These are phyloP conservation scores for Scenedesmus sp. DNA, from an alignment of 163 green algal genomes.

Conservation along the genomic window DNA sequence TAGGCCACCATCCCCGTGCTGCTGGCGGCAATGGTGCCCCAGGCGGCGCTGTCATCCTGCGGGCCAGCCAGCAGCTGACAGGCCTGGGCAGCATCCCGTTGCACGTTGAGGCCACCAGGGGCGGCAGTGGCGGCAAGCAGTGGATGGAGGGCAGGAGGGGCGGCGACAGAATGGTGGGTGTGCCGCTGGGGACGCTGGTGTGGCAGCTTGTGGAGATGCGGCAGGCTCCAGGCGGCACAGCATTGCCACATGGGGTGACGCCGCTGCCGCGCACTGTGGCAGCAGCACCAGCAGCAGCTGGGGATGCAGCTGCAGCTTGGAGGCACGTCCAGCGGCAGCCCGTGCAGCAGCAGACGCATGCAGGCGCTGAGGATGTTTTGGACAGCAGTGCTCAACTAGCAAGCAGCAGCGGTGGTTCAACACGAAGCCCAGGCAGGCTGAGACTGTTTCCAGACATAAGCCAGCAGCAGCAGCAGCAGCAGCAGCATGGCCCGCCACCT, in stretches of 20 bases:
- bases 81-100: slow-evolving; percentile 39
- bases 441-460: neutral
- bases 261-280: neutral
- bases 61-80: slow-evolving; percentile 21
- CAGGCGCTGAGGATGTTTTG: neutral
- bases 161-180: slow-evolving; percentile 10
- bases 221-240: no score
- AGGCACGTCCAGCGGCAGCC: neutral
- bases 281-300: slow-evolving; percentile 4
- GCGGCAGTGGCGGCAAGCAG: slow-evolving; percentile 51
- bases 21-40: slow-evolving; percentile 49
- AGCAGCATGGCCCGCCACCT: neutral
- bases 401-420: neutral
- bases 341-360: slow-evolving; percentile 11
- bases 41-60: slow-evolving; percentile 34
- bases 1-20: slow-evolving; percentile 46
- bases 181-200: slow-evolving; percentile 47
- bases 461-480: slow-evolving; percentile 10
- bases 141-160: slow-evolving; percentile 53
- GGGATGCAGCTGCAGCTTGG: neutral
- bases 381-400: neutral
- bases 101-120: slow-evolving; percentile 24
- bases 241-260: slow-evolving; percentile 27
- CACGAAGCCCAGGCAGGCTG: neutral
- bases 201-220: slow-evolving; percentile 41